Conservation (phyloP, 2,329 filamentous ascomycete species). For the Phoma sp. region DNA sequence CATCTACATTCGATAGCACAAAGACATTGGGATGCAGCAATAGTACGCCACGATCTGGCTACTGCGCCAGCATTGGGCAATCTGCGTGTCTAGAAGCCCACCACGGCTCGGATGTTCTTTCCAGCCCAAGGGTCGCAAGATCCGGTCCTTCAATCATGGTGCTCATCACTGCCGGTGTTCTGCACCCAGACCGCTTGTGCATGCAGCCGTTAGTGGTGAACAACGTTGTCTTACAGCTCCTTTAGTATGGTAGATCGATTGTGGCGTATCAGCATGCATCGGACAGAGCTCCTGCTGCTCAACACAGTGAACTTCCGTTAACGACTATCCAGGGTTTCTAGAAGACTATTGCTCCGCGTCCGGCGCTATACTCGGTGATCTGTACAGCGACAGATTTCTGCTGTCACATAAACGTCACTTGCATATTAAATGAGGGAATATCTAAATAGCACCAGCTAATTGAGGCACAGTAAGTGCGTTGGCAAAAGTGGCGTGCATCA, state of each 20-base stretch:
- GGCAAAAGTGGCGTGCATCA: background rate
- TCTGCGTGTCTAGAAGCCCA: background rate
- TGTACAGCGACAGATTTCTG: background rate
- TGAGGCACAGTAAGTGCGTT: background rate
- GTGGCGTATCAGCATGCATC: too few species aligned
- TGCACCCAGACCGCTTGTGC: background rate
- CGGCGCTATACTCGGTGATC: background rate
- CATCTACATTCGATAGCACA: background rate
- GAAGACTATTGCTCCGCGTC: background rate
- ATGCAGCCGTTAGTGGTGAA: background rate
- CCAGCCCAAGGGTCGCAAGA: background rate
- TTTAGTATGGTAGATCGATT: background rate
- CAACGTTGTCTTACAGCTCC: background rate
- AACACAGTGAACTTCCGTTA: background rate
- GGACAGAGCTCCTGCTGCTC: too few species aligned
- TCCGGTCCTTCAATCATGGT: background rate
- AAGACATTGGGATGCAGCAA: conserved; percentile 7
- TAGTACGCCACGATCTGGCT: background rate
- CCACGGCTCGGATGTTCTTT: background rate
- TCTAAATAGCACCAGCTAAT: background rate
- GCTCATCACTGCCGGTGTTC: background rate
- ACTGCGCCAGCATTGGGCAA: background rate
- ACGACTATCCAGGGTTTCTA: background rate
- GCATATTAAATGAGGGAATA: background rate
- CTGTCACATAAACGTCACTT: background rate